Evolutionary conservation across 768 basidiomycete species (phyloP), one percentile per base, ranked within the genome.

Genomic region (Cystobasidium tubakii): DNA sequence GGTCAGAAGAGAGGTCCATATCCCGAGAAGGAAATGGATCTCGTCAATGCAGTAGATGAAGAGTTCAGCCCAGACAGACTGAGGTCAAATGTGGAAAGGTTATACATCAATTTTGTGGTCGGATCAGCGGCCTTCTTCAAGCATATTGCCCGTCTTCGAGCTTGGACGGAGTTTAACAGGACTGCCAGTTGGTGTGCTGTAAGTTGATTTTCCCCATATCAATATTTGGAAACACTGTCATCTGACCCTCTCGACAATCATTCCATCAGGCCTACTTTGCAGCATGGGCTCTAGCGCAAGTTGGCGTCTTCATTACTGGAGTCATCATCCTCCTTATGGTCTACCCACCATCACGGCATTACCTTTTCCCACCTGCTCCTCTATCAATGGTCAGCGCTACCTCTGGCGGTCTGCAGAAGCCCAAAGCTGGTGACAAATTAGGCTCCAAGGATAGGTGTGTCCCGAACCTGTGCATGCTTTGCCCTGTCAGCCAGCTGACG

Each of bases 31-130:
- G 69, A 71, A 19, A 71, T 71, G 23, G 84, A 85, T 72, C 80
- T 84, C 7, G 82, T 83, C 69, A 78, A 81, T 10, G 76, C 82
- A 1, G 79, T 78, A 10, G 77, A 83, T 27, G 83, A 83, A 74
- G 83, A 83, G 73, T 84, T 84, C 76, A 80, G 82, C 0, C 81
- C 83, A 0, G 84, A 84, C 75, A 84, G 83, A 76, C 79, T 84
- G 9, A 78, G 84, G 23, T 81, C 81, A 25, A 82, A 80, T 55
- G 73, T 84, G 4, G 84, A 84, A 76, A 75, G 84, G 1, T 74
- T 84, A 25, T 84, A 84, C 74, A 78, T 83, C 66, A 81, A 81
- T 4, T 80, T 84, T 43, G 80, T 62, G 42, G 78, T 82, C 12
- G 81, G 82, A 0, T 33, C 80, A 33, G 76, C 82, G 1, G 74